Evolutionary conservation across 139 green algal genomes (phyloP).

Genomic region (Chlorella vulgaris): DNA sequence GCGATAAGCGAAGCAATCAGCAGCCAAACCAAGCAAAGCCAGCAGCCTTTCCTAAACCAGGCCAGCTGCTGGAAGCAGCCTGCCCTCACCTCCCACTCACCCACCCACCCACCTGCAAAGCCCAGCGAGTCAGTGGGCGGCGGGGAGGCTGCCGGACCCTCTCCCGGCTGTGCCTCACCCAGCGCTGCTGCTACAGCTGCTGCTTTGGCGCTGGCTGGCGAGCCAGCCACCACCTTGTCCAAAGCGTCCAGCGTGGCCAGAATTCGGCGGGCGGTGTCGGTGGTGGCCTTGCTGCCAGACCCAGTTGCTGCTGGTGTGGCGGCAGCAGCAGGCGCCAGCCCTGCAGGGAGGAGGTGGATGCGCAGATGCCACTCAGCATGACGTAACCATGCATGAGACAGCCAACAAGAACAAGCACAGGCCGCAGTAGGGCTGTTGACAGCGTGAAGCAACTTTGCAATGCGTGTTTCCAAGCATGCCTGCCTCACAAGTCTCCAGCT

Average conservation of each 20-base stretch:
- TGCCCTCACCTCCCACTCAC: not conserved
- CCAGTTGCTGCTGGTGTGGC: not conserved
- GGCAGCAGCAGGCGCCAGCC: not conserved
- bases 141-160: not conserved
- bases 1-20: no score
- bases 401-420: no score
- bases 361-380: no score
- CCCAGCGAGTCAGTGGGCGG: conserved; percentile 34
- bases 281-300: conserved; percentile 28
- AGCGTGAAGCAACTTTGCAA: no score
- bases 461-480: no score
- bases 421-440: no score
- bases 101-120: conserved; percentile 32
- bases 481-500: no score
- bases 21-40: no score
- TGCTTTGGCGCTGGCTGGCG: conserved; percentile 1
- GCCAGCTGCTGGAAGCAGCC: not conserved
- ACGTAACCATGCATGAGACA: no score
- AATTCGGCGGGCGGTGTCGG: conserved; percentile 51
- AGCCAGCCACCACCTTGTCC: conserved; percentile 34
- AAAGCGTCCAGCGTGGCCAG: conserved; percentile 45
- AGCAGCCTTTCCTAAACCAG: not conserved
- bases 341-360: not conserved
- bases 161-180: conserved; percentile 1
- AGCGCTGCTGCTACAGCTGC: not conserved